A percentile compares a stretch with the other conserved stretches of the same genome.
These are phyloP conservation scores for Kitagawia praeruptora DNA, from an alignment of 129 eudicot species.

Conservation along the genomic window DNA sequence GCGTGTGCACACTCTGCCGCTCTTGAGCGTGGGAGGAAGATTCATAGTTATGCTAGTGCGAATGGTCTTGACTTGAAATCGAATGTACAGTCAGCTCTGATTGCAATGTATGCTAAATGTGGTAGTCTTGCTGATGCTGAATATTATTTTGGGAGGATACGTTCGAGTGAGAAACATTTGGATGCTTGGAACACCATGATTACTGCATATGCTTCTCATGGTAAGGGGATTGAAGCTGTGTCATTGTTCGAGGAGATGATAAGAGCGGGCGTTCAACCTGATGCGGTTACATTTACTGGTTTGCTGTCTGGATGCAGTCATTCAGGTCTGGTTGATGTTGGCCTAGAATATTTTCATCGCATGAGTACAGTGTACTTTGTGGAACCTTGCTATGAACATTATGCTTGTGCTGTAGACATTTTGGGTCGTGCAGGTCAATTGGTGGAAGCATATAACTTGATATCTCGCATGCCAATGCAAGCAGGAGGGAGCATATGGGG, in stretches of 20 bases:
- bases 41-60: conserved; percentile 41
- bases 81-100: conserved; percentile 50
- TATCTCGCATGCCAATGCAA: conserved; percentile 56
- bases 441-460: conserved; percentile 53
- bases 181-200: conserved; percentile 81
- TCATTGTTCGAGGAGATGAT: conserved; percentile 55
- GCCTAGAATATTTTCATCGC: conserved; percentile 47
- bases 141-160: conserved; percentile 39
- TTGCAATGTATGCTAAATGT: conserved; percentile 79
- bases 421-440: conserved; percentile 61
- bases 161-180: conserved; percentile 22
- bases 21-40: conserved; percentile 48
- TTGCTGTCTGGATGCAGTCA: conserved; percentile 79
- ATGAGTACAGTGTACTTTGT: conserved; percentile 36
- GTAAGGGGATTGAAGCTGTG: conserved; percentile 47
- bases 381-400: conserved; percentile 59
- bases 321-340: conserved; percentile 65
- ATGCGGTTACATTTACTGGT: conserved; percentile 63
- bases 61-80: conserved; percentile 41
- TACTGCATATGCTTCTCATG: conserved; percentile 65
- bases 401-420: conserved; percentile 69
- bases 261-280: conserved; percentile 51
- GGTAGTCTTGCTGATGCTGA: conserved; percentile 61
- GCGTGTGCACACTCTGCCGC: conserved; percentile 65
- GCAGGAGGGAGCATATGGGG: conserved; percentile 81